Conservation (phyloP, 805 yeast species). For the Saccharomyces mikatae region DNA sequence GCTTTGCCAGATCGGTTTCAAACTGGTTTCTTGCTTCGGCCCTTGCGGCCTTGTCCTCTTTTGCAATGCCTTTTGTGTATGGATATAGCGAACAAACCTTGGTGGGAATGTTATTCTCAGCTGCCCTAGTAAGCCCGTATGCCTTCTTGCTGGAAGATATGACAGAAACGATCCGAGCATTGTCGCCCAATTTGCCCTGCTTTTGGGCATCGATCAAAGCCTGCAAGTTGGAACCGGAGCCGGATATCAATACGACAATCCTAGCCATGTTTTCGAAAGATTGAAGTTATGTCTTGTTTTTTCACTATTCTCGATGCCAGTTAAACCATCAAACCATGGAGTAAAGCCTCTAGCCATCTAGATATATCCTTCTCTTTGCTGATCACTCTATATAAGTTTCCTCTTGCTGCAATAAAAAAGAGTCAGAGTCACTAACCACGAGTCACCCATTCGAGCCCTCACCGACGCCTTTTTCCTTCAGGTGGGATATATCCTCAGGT, state of each 20-base stretch:
- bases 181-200: conserved; percentile 34
- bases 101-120: conserved; percentile 60
- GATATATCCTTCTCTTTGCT: background rate
- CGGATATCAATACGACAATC: conserved; percentile 73
- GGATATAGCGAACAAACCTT: conserved; percentile 59
- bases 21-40: conserved; percentile 55
- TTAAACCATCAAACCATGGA: background rate
- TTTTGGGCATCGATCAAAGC: conserved; percentile 75
- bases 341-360: background rate
- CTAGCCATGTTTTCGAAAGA: conserved; percentile 15
- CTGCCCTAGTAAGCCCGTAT: conserved; percentile 77
- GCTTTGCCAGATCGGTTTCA: conserved; percentile 68
- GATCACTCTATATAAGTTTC: background rate
- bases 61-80: conserved; percentile 70
- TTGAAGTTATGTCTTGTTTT: conserved; percentile 6
- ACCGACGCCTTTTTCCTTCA: background rate
- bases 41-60: conserved; percentile 54
- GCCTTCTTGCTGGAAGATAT: conserved; percentile 84
- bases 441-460: background rate
- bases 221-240: conserved; percentile 91
- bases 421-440: background rate
- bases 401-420: background rate
- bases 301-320: background rate
- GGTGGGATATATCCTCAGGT: background rate
- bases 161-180: conserved; percentile 56